A percentile compares a stretch with the other conserved stretches of the same genome.
phyloP scores from a whole-genome alignment of 2,329 filamentous ascomycete species.

The Metarhizium guizhouense region DNA sequence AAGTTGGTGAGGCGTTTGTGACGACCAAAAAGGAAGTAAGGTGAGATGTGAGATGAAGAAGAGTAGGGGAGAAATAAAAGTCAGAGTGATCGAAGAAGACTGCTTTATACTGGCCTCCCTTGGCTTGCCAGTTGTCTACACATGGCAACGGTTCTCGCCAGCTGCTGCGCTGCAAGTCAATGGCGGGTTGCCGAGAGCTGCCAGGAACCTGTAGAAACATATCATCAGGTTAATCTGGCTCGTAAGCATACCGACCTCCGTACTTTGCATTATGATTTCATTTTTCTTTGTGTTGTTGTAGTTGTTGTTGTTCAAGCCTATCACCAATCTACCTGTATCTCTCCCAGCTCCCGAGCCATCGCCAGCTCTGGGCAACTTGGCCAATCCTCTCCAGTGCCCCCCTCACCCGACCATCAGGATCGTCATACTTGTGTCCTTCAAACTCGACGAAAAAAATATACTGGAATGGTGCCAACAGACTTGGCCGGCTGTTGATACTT shows the following conservation, averaged over 20 bases:
- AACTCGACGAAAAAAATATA: constrained; percentile 96
- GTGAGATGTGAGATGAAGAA: not conserved
- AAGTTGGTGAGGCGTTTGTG: no score
- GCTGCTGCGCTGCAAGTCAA: not conserved
- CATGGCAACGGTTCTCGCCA: not conserved
- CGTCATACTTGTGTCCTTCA: constrained; percentile 46
- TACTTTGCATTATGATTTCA: not conserved
- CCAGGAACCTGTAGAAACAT: not conserved
- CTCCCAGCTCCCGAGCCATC: constrained; percentile 64
- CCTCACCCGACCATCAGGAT: constrained; percentile 49
- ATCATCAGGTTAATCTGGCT: not conserved
- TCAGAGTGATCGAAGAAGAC: not conserved
- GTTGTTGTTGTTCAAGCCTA: constrained; percentile 7
- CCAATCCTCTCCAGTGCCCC: constrained; percentile 50
- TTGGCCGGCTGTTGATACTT: constrained; percentile 81
- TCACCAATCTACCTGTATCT: constrained; percentile 12
- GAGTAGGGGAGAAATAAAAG: not conserved
- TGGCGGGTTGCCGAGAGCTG: not conserved
- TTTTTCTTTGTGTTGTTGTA: not conserved
- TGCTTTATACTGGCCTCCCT: not conserved
- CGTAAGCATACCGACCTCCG: not conserved
- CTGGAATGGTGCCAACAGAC: constrained; percentile 66
- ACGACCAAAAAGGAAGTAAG: no score
- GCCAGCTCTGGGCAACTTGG: constrained; percentile 49
- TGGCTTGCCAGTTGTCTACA: not conserved